Conservation (phyloP, 768 basidiomycete genomes). For the Phallus indusiatus region DNA sequence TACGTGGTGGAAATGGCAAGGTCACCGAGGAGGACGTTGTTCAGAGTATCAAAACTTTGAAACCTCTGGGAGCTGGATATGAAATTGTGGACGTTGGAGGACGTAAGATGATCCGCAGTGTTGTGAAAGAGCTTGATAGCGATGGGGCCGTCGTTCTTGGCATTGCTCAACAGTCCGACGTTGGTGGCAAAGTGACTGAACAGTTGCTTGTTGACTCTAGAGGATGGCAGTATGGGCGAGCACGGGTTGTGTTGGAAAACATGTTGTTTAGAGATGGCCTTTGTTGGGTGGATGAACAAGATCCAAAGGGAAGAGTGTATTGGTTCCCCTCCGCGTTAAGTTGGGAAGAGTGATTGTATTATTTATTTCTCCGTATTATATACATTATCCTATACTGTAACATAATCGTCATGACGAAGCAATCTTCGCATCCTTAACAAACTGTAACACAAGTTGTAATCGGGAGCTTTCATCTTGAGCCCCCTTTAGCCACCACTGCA, state of each 20-base stretch:
- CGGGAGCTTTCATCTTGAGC: conserved; percentile 10
- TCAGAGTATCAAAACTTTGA: conserved; percentile 75
- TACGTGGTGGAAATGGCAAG: conserved; percentile 57
- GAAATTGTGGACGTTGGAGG: conserved; percentile 69
- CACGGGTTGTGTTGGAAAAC: conserved; percentile 71
- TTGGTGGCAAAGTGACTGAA: conserved; percentile 63
- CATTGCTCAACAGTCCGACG: conserved; percentile 59
- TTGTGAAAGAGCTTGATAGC: conserved; percentile 84
- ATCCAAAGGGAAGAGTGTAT: conserved; percentile 54
- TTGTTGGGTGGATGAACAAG: conserved; percentile 94
- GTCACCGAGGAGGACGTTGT: conserved; percentile 83
- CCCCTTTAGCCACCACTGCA: conserved; percentile 58
- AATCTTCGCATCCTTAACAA: neutral
- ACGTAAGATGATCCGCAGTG: conserved; percentile 73
- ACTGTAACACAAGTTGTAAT: conserved; percentile 1
- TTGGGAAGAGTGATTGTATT: conserved; percentile 51
- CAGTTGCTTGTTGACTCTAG: conserved; percentile 46
- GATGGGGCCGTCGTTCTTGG: conserved; percentile 70
- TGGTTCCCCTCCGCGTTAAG: conserved; percentile 86
- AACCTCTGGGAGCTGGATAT: conserved; percentile 89
- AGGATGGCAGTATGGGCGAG: conserved; percentile 75
- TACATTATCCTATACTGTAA: neutral
- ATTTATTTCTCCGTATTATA: neutral
- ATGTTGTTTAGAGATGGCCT: conserved; percentile 86
- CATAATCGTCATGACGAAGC: neutral